Evolutionary conservation across 2,329 filamentous ascomycete genomes (phyloP).

Genomic region (Fusarium xyrophilum): DNA sequence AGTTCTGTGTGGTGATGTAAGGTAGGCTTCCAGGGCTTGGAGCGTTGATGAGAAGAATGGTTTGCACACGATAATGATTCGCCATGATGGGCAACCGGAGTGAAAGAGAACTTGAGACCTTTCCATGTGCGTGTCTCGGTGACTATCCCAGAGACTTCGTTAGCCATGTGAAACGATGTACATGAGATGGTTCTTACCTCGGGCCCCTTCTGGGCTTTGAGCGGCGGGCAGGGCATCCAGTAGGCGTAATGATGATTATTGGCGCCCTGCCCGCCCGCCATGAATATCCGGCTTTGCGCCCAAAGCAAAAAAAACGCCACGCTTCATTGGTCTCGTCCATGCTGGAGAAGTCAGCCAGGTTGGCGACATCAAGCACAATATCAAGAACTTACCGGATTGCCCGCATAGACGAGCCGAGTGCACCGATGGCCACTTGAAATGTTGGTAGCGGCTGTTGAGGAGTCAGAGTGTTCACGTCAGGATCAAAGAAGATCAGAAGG

Average conservation of each 20-base stretch:
- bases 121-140: not conserved
- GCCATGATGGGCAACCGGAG: not conserved
- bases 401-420: not conserved
- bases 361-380: not conserved
- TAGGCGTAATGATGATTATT: not conserved
- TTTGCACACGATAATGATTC: not conserved
- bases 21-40: not conserved
- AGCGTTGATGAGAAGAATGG: not conserved
- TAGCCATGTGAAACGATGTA: not conserved
- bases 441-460: not conserved
- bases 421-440: not conserved
- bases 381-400: not conserved
- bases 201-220: not conserved
- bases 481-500: not conserved
- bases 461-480: not conserved
- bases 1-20: not conserved
- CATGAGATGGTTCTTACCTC: not conserved
- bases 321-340: not conserved
- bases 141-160: not conserved
- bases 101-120: not conserved
- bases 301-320: not conserved
- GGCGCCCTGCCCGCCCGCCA: not conserved
- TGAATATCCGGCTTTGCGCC: not conserved
- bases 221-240: not conserved
- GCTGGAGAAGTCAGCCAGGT: not conserved